Conservation (phyloP, 441 rosid genomes). For the Aquilaria agallochum region DNA sequence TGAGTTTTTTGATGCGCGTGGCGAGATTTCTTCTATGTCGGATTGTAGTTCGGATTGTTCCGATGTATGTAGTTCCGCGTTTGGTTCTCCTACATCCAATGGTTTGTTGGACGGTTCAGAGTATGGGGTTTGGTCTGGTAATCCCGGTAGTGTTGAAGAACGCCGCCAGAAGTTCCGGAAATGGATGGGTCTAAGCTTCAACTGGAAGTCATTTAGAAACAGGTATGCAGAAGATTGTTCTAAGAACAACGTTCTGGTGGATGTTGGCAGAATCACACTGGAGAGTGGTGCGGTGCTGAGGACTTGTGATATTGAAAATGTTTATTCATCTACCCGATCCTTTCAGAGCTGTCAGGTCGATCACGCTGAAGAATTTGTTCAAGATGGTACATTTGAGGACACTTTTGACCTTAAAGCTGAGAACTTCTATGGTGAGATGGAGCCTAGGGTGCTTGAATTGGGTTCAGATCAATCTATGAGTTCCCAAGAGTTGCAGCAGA, state of each 20-base stretch:
- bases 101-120: conserved; percentile 16
- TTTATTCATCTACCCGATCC: conserved; percentile 14
- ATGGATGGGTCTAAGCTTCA: conserved; percentile 28
- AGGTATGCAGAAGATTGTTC: conserved; percentile 17
- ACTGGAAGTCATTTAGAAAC: conserved; percentile 13
- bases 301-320: conserved; percentile 16
- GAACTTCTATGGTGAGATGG: conserved; percentile 29
- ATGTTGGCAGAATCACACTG: conserved; percentile 12
- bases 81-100: conserved; percentile 13
- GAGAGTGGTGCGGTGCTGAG: conserved; percentile 23
- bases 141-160: conserved; percentile 40
- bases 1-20: conserved; percentile 42
- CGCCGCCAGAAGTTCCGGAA: conserved; percentile 38
- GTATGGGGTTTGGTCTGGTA: conserved; percentile 37
- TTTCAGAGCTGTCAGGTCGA: conserved; percentile 15
- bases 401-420: conserved; percentile 11
- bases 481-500: conserved; percentile 34
- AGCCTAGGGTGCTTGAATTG: conserved; percentile 22
- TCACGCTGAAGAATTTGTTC: conserved; percentile 21
- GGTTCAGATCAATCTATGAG: conserved; percentile 32
- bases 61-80: conserved; percentile 22
- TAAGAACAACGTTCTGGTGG: conserved; percentile 12
- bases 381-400: conserved; percentile 15
- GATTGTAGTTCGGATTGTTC: conserved; percentile 29
- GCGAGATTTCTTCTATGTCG: conserved; percentile 43